Conservation (phyloP, 805 yeast genomes). For the Yarrowia deformans region DNA sequence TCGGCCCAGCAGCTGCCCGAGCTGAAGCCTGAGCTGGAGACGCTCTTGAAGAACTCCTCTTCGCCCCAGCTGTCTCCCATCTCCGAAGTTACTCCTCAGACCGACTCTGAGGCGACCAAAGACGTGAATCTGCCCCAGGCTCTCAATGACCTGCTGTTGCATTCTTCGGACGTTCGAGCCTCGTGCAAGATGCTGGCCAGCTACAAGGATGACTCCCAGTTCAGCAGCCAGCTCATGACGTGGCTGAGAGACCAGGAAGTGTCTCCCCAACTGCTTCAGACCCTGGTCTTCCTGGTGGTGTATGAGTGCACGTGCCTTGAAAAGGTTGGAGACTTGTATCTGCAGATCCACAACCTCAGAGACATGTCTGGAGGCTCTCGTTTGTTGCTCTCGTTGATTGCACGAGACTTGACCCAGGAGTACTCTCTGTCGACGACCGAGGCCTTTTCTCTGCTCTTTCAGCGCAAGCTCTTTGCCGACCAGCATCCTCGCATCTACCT, state of each 20-base stretch:
- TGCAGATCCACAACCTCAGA: constrained; percentile 45
- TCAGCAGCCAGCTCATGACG: constrained; percentile 43
- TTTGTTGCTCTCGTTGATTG: constrained; percentile 1
- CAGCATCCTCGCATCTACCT: constrained; percentile 33
- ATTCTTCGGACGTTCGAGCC: constrained; percentile 41
- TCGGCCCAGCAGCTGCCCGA: constrained; percentile 41
- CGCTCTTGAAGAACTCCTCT: constrained; percentile 41
- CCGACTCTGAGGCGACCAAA: constrained; percentile 16
- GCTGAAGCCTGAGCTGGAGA: constrained; percentile 44
- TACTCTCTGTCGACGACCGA: constrained; percentile 42
- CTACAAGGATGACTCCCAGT: constrained; percentile 44
- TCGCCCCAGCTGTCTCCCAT: constrained; percentile 46
- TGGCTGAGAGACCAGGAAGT: constrained; percentile 49
- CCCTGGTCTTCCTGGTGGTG: constrained; percentile 52
- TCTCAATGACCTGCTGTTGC: constrained; percentile 40
- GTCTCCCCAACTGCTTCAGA: constrained; percentile 48
- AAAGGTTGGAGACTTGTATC: constrained; percentile 50
- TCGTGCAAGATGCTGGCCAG: constrained; percentile 41
- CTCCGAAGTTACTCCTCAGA: constrained; percentile 43
- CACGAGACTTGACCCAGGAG: constrained; percentile 25
- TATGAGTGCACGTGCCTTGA: constrained; percentile 52
- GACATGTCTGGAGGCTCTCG: constrained; percentile 41
- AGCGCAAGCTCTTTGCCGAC: constrained; percentile 39
- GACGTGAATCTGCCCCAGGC: constrained; percentile 38
- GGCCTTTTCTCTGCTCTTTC: constrained; percentile 43